phyloP scores from a whole-genome alignment of 2,329 filamentous ascomycete species.

The Dothideomycetidae sp. region DNA sequence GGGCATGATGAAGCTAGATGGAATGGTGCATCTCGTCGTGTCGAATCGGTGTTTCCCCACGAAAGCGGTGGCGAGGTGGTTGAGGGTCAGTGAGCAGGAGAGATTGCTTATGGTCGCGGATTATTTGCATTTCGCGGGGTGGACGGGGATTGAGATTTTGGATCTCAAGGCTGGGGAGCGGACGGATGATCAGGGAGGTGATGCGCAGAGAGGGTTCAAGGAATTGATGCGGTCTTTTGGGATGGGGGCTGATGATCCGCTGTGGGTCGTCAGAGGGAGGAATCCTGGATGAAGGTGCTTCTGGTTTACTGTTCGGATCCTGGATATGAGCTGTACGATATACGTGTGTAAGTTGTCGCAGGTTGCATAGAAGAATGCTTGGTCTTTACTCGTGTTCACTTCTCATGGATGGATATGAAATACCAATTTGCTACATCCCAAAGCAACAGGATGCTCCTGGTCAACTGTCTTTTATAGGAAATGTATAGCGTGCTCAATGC shows the following conservation, averaged over 20 bases:
- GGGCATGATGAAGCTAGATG: constrained; percentile 28
- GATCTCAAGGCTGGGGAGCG: constrained; percentile 24
- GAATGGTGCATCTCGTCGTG: constrained; percentile 36
- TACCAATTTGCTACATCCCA: no score
- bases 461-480: no score
- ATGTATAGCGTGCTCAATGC: no score
- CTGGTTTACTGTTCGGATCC: no score
- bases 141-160: constrained; percentile 40
- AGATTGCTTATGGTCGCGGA: constrained; percentile 37
- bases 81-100: constrained; percentile 31
- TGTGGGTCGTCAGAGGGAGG: constrained; percentile 31
- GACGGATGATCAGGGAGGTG: constrained; percentile 8
- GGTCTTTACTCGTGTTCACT: no score
- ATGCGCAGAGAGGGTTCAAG: constrained; percentile 15
- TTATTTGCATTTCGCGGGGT: constrained; percentile 38
- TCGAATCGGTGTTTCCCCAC: constrained; percentile 39
- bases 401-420: no score
- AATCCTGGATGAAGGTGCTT: constrained; percentile 12
- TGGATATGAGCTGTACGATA: no score
- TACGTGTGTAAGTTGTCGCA: no score
- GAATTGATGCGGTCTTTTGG: constrained; percentile 21
- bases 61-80: constrained; percentile 37
- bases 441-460: no score
- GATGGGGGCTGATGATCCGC: constrained; percentile 26
- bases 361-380: no score